Evolutionary conservation across 2,329 filamentous ascomycete species (phyloP).

Genomic region (Corynespora cassiicola): DNA sequence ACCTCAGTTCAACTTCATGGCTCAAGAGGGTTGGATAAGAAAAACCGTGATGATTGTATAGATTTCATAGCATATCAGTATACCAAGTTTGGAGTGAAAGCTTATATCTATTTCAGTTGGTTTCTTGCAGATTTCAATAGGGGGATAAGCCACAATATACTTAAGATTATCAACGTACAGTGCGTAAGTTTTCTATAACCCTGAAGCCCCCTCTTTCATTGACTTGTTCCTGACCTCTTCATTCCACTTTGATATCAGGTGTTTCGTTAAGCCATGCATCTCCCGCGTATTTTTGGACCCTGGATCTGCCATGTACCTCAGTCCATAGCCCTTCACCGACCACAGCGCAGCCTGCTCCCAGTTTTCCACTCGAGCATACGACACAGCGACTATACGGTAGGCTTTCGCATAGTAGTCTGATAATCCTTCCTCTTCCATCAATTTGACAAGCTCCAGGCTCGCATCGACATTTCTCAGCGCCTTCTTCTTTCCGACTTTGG

Average conservation of each 20-base stretch:
- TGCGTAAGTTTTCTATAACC: too few relatives aligned
- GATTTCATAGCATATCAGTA: too few relatives aligned
- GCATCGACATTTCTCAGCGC: constrained; percentile 33
- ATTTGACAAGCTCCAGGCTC: constrained; percentile 31
- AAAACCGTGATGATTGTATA: too few relatives aligned
- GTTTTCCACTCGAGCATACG: constrained; percentile 31
- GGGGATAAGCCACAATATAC: too few relatives aligned
- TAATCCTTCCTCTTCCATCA: constrained; percentile 42
- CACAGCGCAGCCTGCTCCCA: constrained; percentile 39
- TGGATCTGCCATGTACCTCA: constrained; percentile 35
- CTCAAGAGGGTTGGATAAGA: too few relatives aligned
- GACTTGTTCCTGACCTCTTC: constrained; percentile 24
- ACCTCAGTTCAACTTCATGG: too few relatives aligned
- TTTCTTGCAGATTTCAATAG: too few relatives aligned
- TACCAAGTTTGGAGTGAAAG: too few relatives aligned
- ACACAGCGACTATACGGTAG: constrained; percentile 39
- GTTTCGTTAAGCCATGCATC: constrained; percentile 34
- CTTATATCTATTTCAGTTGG: too few relatives aligned
- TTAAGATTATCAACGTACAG: too few relatives aligned
- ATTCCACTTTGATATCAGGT: constrained; percentile 39
- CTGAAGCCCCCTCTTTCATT: constrained; percentile 5
- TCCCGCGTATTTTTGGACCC: constrained; percentile 32
- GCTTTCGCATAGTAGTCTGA: constrained; percentile 43
- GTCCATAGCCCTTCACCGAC: constrained; percentile 38
- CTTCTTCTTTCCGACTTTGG: constrained; percentile 24